phyloP scores from a whole-genome alignment of 1,284 basidiomycete species.

The Neolentinus lepideus region DNA sequence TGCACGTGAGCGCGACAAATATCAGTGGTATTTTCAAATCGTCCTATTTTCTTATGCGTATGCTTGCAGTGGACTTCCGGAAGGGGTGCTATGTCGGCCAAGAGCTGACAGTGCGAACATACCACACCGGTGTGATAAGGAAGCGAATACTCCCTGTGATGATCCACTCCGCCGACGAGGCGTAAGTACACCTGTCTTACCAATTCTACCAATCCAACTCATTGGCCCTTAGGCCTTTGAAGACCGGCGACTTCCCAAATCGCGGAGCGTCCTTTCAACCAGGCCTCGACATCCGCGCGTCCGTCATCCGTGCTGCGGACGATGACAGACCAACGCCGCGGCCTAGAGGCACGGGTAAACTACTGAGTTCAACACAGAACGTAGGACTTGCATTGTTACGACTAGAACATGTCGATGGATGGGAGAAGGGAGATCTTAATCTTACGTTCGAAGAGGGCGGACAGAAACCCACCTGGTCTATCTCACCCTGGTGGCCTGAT shows the following conservation, averaged over 20 bases:
- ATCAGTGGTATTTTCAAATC: constrained; percentile 6
- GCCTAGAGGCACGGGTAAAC: constrained; percentile 60
- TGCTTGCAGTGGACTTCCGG: constrained; percentile 78
- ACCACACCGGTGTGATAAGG: constrained; percentile 88
- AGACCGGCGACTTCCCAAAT: constrained; percentile 2
- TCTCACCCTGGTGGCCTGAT: constrained; percentile 56
- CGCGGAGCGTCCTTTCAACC: constrained; percentile 12
- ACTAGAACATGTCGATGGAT: constrained; percentile 49
- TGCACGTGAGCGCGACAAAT: constrained; percentile 53
- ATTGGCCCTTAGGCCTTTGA: neutral
- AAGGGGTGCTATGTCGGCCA: constrained; percentile 99
- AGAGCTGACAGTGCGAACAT: constrained; percentile 94
- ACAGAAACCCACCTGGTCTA: constrained; percentile 26
- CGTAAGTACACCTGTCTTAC: constrained; percentile 14
- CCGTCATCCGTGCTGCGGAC: constrained; percentile 7
- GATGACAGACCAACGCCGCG: constrained; percentile 22
- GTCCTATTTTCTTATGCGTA: too few relatives aligned
- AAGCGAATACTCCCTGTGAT: constrained; percentile 86
- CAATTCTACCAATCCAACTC: neutral
- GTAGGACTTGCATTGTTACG: constrained; percentile 66
- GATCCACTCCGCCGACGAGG: constrained; percentile 29
- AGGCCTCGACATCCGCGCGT: constrained; percentile 17
- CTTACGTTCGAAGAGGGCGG: constrained; percentile 29
- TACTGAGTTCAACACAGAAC: constrained; percentile 49
- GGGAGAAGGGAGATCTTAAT: constrained; percentile 28